Conservation (phyloP, 345 rosid genomes). For the Eucalyptus marginata region DNA sequence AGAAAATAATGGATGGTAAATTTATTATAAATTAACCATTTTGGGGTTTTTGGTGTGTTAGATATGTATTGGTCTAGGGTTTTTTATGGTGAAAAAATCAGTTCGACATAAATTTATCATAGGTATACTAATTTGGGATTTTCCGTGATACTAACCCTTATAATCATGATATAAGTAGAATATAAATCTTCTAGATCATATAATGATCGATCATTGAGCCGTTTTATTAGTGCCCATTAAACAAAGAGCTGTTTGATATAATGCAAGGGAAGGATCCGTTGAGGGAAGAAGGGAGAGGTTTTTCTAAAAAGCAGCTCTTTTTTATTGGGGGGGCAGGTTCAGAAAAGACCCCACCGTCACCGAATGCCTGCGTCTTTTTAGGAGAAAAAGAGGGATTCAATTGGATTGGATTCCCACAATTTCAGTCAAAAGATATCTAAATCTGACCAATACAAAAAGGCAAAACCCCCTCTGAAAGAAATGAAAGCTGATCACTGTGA, state of each 20-base stretch:
- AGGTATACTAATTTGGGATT: accelerated
- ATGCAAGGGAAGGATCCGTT: background rate
- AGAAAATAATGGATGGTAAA: background rate
- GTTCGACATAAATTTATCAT: accelerated
- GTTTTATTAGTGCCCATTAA: background rate
- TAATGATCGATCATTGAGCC: background rate
- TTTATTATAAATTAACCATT: too few relatives aligned
- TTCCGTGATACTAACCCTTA: accelerated
- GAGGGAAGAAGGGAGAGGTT: background rate
- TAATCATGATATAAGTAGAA: background rate
- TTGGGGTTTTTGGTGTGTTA: accelerated
- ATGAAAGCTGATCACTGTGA: background rate
- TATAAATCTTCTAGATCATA: background rate
- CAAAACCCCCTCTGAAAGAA: background rate
- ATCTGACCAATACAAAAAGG: background rate
- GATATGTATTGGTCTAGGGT: accelerated
- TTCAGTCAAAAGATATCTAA: background rate
- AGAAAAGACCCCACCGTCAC: background rate
- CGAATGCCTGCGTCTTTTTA: background rate
- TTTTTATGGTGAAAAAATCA: background rate
- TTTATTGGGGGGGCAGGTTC: background rate
- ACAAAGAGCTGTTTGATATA: background rate
- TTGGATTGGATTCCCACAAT: background rate
- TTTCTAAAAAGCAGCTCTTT: background rate
- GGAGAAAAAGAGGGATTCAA: background rate